A percentile compares a stretch with the other conserved stretches of the same genome.
phyloP scores from a whole-genome alignment of 352 stramenopile genomes.

The Saprolegnia parasitica region DNA sequence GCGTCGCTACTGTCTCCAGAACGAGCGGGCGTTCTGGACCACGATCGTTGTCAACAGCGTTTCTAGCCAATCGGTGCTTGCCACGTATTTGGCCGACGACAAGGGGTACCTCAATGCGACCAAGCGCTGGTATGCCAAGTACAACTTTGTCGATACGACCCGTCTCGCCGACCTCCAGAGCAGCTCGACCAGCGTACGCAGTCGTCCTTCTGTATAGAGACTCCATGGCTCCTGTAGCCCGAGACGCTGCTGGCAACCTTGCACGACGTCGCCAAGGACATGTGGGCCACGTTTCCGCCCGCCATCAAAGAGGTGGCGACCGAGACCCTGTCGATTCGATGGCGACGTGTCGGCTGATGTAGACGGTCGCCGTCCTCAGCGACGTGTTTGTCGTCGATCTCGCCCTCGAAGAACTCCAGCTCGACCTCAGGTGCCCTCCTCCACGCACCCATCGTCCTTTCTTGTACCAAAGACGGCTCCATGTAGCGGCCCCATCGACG shows the following conservation, averaged over 20 bases:
- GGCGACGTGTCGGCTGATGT: not conserved
- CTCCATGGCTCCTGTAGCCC: conserved; percentile 8
- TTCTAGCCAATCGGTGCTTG: conserved; percentile 30
- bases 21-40: conserved; percentile 61
- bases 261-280: conserved; percentile 40
- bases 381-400: conserved; percentile 67
- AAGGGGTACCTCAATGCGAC: conserved; percentile 42
- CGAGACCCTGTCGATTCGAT: not conserved
- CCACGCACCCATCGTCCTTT: too few relatives aligned
- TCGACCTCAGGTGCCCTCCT: conserved; percentile 9
- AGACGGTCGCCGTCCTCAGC: conserved; percentile 48
- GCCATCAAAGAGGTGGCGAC: conserved; percentile 21
- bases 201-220: not conserved
- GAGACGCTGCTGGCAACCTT: conserved; percentile 46
- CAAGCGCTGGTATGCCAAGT: conserved; percentile 70
- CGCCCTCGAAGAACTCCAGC: conserved; percentile 38
- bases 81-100: conserved; percentile 47
- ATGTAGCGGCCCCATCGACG: conserved; percentile 41
- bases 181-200: conserved; percentile 26
- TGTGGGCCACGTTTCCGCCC: conserved; percentile 57
- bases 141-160: conserved; percentile 69
- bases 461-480: not conserved
- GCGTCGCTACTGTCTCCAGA: conserved; percentile 55
- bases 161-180: conserved; percentile 64
- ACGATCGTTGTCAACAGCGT: conserved; percentile 40